phyloP scores from a whole-genome alignment of 345 rosid species.

The Aquilaria malaccensis region DNA sequence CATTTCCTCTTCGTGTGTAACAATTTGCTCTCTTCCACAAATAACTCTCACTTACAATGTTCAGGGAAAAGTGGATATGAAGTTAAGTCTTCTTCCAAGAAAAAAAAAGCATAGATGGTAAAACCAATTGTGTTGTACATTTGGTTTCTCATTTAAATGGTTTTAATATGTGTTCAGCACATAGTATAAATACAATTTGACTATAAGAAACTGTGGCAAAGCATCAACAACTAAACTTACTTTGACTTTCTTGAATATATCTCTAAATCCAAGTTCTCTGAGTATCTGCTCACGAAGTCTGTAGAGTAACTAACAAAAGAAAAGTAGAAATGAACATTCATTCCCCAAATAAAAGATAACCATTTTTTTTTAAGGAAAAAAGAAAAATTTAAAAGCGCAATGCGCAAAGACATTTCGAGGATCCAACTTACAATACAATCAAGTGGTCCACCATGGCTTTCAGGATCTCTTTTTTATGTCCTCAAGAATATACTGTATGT shows the following conservation, averaged over 20 bases:
- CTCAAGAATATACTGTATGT: conserved; percentile 71
- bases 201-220: background rate
- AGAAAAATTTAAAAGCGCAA: background rate
- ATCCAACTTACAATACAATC: conserved; percentile 66
- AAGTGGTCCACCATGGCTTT: conserved; percentile 94
- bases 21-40: no score
- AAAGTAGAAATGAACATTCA: conserved; percentile 3
- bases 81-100: no score
- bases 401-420: conserved; percentile 1
- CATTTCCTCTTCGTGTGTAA: no score
- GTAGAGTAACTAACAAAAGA: conserved; percentile 64
- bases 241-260: conserved; percentile 97
- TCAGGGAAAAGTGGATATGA: no score
- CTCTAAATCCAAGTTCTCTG: conserved; percentile 89
- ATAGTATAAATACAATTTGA: background rate
- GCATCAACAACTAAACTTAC: conserved; percentile 24
- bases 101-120: background rate
- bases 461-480: conserved; percentile 97
- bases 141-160: background rate
- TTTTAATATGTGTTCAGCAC: conserved; percentile 1
- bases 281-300: conserved; percentile 81
- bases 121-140: background rate
- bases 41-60: no score
- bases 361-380: background rate
- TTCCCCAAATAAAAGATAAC: background rate